Percentiles rank a stretch among this genome's conserved stretches.
Evolutionary conservation across 164 flowering plant genomes (phyloP).

Genomic region (Umbilicus rupestris): DNA sequence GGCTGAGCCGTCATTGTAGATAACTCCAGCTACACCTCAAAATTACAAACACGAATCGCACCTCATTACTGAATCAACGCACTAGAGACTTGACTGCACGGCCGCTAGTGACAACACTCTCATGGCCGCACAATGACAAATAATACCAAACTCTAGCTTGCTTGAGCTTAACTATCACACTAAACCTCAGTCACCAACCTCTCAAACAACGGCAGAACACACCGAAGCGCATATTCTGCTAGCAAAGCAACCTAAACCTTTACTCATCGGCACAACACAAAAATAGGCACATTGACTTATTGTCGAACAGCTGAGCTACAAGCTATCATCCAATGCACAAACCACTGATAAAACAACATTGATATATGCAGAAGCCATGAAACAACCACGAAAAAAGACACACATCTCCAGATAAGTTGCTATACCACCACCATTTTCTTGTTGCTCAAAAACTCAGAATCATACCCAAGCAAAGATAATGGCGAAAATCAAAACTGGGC

Average conservation of each 20-base stretch:
- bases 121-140: background rate
- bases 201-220: background rate
- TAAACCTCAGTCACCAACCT: background rate
- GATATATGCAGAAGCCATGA: no score
- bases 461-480: background rate
- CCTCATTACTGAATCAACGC: background rate
- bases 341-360: no score
- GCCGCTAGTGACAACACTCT: background rate
- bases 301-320: background rate
- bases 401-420: no score
- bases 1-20: constrained; percentile 19
- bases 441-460: no score
- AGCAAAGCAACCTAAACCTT: no score
- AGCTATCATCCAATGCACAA: no score
- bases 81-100: background rate
- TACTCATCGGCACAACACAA: background rate
- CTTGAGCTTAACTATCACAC: background rate
- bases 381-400: no score
- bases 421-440: no score
- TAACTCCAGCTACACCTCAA: background rate
- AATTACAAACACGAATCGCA: background rate
- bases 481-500: background rate
- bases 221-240: background rate
- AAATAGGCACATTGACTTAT: background rate
- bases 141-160: background rate